Evolutionary conservation across 2,329 filamentous ascomycete genomes (phyloP).

Genomic region (Colletotrichum phormii): DNA sequence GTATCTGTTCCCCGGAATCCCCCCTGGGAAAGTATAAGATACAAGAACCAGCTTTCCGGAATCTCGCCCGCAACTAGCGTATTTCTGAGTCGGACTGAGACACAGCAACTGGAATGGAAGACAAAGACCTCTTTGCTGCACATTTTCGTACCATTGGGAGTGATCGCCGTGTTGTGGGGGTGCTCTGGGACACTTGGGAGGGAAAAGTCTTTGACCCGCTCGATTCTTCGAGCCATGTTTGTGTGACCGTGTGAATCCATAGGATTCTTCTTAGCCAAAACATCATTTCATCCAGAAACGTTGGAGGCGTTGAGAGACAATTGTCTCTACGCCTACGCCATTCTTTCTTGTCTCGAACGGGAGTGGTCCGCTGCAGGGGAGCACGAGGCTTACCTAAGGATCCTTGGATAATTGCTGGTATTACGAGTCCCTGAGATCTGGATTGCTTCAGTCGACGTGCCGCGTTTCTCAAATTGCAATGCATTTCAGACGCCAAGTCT

Average conservation of each 20-base stretch:
- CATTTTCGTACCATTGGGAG: neutral
- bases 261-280: neutral
- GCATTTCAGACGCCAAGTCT: neutral
- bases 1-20: neutral
- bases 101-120: neutral
- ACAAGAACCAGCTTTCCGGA: neutral
- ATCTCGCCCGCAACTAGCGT: slow-evolving; percentile 1
- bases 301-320: neutral
- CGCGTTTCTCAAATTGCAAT: neutral
- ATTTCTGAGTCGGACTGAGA: neutral
- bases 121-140: neutral
- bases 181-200: neutral
- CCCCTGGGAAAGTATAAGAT: neutral
- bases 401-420: neutral
- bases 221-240: neutral
- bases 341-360: neutral
- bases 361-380: neutral
- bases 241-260: neutral
- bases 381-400: neutral
- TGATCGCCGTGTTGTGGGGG: neutral
- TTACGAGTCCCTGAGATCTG: neutral
- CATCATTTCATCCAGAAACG: neutral
- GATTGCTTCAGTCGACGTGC: neutral
- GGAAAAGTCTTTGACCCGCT: neutral
- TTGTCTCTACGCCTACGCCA: neutral